Evolutionary conservation across 768 basidiomycete genomes (phyloP).

Genomic region (Tylopilus sp.): DNA sequence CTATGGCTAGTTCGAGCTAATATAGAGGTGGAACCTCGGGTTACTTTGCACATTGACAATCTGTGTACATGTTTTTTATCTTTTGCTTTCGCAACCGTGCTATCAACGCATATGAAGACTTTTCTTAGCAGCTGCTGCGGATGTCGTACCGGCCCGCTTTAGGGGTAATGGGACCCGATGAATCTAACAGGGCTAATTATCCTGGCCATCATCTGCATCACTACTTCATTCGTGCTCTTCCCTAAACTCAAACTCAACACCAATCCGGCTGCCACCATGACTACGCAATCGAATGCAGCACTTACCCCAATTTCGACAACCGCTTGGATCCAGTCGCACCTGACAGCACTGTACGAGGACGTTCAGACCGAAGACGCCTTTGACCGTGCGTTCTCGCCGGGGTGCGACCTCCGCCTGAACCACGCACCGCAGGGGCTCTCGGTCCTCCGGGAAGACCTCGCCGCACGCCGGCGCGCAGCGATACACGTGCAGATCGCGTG

Average conservation of each 20-base stretch:
- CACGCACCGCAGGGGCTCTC: conserved; percentile 24
- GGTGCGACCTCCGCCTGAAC: conserved; percentile 34
- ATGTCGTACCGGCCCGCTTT: too few relatives aligned
- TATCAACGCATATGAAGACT: conserved; percentile 12
- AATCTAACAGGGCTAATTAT: background rate
- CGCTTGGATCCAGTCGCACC: conserved; percentile 30
- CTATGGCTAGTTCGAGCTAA: conserved; percentile 25
- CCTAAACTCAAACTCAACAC: background rate
- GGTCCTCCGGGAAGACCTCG: conserved; percentile 28
- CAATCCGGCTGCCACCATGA: background rate
- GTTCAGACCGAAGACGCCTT: conserved; percentile 18
- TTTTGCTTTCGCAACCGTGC: conserved; percentile 13
- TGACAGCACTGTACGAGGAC: conserved; percentile 29
- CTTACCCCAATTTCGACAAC: background rate
- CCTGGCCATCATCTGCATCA: conserved; percentile 2
- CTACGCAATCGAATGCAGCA: background rate
- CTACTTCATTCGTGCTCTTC: background rate
- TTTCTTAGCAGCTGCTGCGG: too few relatives aligned
- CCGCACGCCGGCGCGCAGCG: conserved; percentile 16
- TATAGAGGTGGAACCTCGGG: conserved; percentile 25
- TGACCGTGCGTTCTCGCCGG: conserved; percentile 30
- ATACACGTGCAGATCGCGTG: conserved; percentile 30
- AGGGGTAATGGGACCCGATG: too few relatives aligned
- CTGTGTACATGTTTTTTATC: conserved; percentile 24
- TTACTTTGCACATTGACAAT: conserved; percentile 14